Base-by-base conservation (phyloP, 768 basidiomycete genomes). In the Lactarius pseudohatsudake region DNA sequence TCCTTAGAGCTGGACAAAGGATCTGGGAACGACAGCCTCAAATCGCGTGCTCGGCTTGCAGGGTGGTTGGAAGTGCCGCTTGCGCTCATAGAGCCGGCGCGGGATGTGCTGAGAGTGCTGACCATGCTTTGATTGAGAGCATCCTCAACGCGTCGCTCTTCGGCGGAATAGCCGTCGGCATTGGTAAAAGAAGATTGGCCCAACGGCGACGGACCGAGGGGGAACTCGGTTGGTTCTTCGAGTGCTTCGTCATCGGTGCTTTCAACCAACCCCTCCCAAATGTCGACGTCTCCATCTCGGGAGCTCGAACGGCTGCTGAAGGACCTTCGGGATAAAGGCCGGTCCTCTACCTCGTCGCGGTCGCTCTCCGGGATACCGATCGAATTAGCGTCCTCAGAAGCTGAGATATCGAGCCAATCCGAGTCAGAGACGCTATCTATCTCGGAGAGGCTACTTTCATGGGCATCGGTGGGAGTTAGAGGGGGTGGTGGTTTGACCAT, bases 51-150 rank as follows among this genome's bases (percentile, higher is more conserved):
- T 65, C 87, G 87, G 63, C 82, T 75, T 65, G 85, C 84, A 59
- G 84, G 81, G 26, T 79, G 75, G 64, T 78, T 77, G 62, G 74
- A 36, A 47, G 76, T 77, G 55, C 75, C 75, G 28, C 66, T 69
- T 47, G 69, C 54, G 69, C 83, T 81, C 63, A 85, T 74, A 41
- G 84, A 85, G 72, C 85, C 86, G 20, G 89, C 84, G 70, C 89
- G 86, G 64, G 90, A 91, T 58, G 85, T 82, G 77, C 84, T 88
- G 68, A 92, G 81, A 18, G 90, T 92, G 76, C 90, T 88, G 73
- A 90, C 82, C 78, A 92, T 84, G 78, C 90, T 92, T 77, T 92
- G 90, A 76, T 92, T 89, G 64, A 92, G 82, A 26, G 85, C 90
- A 71, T 86, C 88, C 71, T 84, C 87, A 71, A 91, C 85, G 53